These are phyloP conservation scores for Hortiboletus campestris DNA, from an alignment of 768 basidiomycete species.

Conservation along the genomic window DNA sequence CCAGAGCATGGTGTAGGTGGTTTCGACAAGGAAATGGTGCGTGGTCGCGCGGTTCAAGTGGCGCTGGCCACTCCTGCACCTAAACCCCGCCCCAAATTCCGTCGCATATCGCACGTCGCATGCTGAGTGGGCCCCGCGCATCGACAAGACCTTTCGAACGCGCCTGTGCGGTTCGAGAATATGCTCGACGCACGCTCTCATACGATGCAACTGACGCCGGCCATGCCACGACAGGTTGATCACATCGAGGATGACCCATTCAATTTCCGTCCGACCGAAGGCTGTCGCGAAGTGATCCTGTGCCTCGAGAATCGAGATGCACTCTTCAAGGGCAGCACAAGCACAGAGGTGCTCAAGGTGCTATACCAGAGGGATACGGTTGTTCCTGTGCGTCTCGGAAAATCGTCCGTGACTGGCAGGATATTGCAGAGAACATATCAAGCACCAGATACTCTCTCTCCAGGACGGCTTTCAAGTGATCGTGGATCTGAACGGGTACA, in stretches of 20 bases:
- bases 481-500: too few relatives aligned
- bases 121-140: constrained; percentile 87
- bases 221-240: too few relatives aligned
- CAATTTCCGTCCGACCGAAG: constrained; percentile 82
- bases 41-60: constrained; percentile 16
- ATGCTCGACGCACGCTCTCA: constrained; percentile 59
- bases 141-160: constrained; percentile 90
- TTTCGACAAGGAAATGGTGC: constrained; percentile 94
- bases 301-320: constrained; percentile 91
- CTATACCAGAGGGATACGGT: too few relatives aligned
- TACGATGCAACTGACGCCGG: not conserved
- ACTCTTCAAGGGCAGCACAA: constrained; percentile 88
- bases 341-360: constrained; percentile 93
- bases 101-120: too few relatives aligned
- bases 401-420: too few relatives aligned
- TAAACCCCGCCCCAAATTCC: not conserved
- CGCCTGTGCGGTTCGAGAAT: constrained; percentile 90
- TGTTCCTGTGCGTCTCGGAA: too few relatives aligned
- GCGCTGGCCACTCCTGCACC: not conserved
- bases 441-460: too few relatives aligned
- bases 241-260: constrained; percentile 81
- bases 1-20: constrained; percentile 97
- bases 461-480: too few relatives aligned
- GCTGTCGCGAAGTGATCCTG: constrained; percentile 85
- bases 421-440: too few relatives aligned